These are phyloP conservation scores for Pueraria montana DNA, from an alignment of 306 rosid species.

Conservation along the genomic window DNA sequence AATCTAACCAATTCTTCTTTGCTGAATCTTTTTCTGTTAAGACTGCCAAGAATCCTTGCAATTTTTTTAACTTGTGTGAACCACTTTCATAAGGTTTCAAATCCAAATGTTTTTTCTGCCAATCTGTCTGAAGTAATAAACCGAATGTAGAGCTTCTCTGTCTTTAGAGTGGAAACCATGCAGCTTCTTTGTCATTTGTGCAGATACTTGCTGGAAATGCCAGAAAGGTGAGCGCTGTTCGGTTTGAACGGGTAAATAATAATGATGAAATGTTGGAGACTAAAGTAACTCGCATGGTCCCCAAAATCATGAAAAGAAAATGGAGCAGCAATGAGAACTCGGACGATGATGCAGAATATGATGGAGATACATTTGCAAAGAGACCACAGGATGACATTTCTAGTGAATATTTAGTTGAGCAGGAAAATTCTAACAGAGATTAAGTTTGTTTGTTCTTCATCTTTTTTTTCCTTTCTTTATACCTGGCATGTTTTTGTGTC, in stretches of 20 bases:
- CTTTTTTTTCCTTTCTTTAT: slow-evolving; percentile 27
- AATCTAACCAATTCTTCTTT: too few relatives aligned
- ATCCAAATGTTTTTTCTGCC: background rate
- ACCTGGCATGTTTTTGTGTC: slow-evolving; percentile 52
- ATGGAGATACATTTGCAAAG: slow-evolving; percentile 65
- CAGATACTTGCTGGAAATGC: slow-evolving; percentile 98
- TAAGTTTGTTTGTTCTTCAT: background rate
- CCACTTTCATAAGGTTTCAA: background rate
- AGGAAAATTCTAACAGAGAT: slow-evolving; percentile 50
- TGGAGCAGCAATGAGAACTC: slow-evolving; percentile 72
- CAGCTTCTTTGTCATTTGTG: slow-evolving; percentile 45
- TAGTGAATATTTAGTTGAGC: slow-evolving; percentile 60
- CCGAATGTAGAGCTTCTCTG: background rate
- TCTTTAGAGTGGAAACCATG: background rate
- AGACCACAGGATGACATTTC: slow-evolving; percentile 60
- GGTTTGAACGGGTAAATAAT: slow-evolving; percentile 78
- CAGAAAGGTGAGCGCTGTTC: slow-evolving; percentile 94
- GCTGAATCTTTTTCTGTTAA: too few relatives aligned
- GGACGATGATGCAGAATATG: slow-evolving; percentile 62
- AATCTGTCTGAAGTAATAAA: background rate
- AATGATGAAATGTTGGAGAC: slow-evolving; percentile 60
- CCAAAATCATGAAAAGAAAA: slow-evolving; percentile 82
- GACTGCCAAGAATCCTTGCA: background rate
- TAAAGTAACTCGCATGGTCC: slow-evolving; percentile 82
- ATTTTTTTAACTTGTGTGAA: background rate